Conservation (phyloP, 2,329 filamentous ascomycete genomes). For the Scolecobasidium constrictum region DNA sequence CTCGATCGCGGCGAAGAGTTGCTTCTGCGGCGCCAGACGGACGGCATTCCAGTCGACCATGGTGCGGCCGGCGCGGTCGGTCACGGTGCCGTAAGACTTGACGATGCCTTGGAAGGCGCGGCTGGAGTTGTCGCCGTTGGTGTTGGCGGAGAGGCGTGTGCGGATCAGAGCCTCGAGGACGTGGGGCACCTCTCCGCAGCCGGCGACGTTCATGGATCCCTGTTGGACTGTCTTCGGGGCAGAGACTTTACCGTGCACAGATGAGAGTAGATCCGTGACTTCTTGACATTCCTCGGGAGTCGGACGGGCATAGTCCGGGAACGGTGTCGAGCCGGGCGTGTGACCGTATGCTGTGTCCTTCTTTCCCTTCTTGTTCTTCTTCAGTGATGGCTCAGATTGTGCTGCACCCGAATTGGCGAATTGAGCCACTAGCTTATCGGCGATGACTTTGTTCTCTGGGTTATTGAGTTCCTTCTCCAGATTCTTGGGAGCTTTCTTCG, state of each 20-base stretch:
- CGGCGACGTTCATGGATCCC: conserved; percentile 54
- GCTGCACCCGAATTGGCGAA: background rate
- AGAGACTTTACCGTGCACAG: conserved; percentile 52
- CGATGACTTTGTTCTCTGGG: conserved; percentile 3
- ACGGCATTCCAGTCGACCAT: conserved; percentile 69
- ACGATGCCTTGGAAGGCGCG: conserved; percentile 57
- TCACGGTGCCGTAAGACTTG: conserved; percentile 49
- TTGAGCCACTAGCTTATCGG: conserved; percentile 2
- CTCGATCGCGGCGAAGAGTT: conserved; percentile 60
- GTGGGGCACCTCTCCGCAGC: conserved; percentile 56
- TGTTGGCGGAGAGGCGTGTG: conserved; percentile 51
- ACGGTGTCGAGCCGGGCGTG: conserved; percentile 47
- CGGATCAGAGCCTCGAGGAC: conserved; percentile 54
- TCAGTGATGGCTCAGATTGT: background rate
- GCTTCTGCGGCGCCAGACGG: conserved; percentile 43
- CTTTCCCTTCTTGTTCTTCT: conserved; percentile 3
- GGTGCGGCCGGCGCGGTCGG: conserved; percentile 54
- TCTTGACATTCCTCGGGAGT: conserved; percentile 58
- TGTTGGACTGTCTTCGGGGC: conserved; percentile 55
- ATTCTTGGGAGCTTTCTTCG: conserved; percentile 15
- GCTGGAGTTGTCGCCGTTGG: conserved; percentile 49
- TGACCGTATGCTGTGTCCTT: conserved; percentile 34
- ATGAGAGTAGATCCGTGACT: conserved; percentile 54
- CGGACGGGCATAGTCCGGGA: conserved; percentile 54
- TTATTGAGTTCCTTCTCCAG: conserved; percentile 2